Evolutionary conservation across 1,284 basidiomycete genomes (phyloP).

Genomic region (Cerioporus squamosus): DNA sequence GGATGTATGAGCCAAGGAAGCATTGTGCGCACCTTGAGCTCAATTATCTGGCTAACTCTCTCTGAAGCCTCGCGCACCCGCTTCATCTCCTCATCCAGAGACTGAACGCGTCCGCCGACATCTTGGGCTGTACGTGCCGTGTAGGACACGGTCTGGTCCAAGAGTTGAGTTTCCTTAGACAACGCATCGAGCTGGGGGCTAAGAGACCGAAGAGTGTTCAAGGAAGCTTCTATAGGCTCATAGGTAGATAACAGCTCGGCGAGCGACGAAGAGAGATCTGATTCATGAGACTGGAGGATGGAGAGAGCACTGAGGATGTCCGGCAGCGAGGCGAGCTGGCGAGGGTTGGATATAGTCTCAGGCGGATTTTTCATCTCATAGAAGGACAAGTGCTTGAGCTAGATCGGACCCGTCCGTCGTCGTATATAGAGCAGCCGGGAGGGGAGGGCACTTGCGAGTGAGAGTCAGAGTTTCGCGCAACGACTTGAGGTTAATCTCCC

Average conservation of each 20-base stretch:
- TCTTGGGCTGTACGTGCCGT: conserved; percentile 87
- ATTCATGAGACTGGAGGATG: conserved; percentile 78
- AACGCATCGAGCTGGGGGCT: conserved; percentile 68
- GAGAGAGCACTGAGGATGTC: conserved; percentile 76
- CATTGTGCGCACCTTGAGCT: conserved; percentile 73
- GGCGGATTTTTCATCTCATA: no score
- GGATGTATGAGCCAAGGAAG: background rate
- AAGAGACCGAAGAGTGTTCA: conserved; percentile 67
- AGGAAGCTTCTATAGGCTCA: conserved; percentile 67
- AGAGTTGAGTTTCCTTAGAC: conserved; percentile 60
- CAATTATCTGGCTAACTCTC: conserved; percentile 85
- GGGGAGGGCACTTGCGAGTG: no score
- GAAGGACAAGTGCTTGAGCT: no score
- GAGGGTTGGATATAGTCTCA: conserved; percentile 17
- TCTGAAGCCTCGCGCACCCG: conserved; percentile 86
- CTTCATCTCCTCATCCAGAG: conserved; percentile 90
- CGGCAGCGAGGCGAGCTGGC: conserved; percentile 60
- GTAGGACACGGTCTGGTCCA: conserved; percentile 61
- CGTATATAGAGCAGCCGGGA: no score
- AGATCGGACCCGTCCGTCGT: no score
- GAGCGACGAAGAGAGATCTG: conserved; percentile 78
- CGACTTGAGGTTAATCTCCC: no score
- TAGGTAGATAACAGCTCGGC: conserved; percentile 72
- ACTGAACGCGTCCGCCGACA: conserved; percentile 87
- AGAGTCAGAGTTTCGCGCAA: no score